Conservation (phyloP, 2,329 filamentous ascomycete genomes). For the Botryotinia narcissicola region DNA sequence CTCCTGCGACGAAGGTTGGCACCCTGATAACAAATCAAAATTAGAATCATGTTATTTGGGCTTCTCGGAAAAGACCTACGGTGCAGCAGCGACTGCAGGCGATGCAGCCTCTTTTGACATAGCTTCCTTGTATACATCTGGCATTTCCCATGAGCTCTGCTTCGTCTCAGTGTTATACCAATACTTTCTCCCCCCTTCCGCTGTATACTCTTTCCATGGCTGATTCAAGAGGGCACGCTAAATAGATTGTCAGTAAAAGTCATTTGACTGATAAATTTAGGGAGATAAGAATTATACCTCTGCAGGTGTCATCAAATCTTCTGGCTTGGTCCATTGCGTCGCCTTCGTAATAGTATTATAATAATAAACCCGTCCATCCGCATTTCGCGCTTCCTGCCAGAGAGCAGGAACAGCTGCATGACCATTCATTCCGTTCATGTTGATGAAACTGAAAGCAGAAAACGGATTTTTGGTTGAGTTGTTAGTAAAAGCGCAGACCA, state of each 20-base stretch:
- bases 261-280: constrained; percentile 25
- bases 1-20: constrained; percentile 45
- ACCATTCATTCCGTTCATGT: constrained; percentile 37
- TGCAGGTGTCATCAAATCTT: constrained; percentile 78
- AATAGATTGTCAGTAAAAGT: constrained; percentile 22
- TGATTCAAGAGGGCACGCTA: constrained; percentile 78
- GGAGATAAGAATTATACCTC: constrained; percentile 58
- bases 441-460: neutral
- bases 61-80: constrained; percentile 41
- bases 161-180: constrained; percentile 94
- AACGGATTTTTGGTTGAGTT: constrained; percentile 16
- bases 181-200: constrained; percentile 84
- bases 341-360: constrained; percentile 82
- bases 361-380: constrained; percentile 85
- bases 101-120: constrained; percentile 55
- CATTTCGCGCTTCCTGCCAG: constrained; percentile 80
- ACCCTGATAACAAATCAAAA: constrained; percentile 25
- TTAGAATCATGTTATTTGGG: constrained; percentile 20
- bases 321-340: constrained; percentile 93
- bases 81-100: constrained; percentile 42
- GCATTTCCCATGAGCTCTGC: constrained; percentile 93
- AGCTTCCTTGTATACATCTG: constrained; percentile 74
- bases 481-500: neutral
- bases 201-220: constrained; percentile 90
- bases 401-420: constrained; percentile 45